These are phyloP conservation scores for Penicillium herquei DNA, from an alignment of 495 filamentous ascomycete species.

Conservation along the genomic window DNA sequence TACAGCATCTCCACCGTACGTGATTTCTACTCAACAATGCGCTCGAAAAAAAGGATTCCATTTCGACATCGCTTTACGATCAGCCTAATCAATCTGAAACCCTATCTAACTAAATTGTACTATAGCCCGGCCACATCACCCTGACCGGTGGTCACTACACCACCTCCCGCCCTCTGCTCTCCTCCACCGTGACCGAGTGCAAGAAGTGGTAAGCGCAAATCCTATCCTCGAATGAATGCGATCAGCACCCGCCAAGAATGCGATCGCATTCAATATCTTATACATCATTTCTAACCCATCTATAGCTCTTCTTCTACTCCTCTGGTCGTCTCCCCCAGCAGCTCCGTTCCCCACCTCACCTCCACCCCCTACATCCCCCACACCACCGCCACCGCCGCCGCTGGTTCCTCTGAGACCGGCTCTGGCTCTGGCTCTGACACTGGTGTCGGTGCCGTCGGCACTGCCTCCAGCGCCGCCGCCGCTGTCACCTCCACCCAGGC, in stretches of 20 bases:
- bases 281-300: constrained; percentile 11
- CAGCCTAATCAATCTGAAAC: constrained; percentile 2
- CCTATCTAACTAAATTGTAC: constrained; percentile 8
- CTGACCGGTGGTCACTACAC: constrained; percentile 61
- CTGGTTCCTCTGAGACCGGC: too few species aligned
- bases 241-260: not conserved
- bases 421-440: not conserved
- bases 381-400: constrained; percentile 32
- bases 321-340: constrained; percentile 10
- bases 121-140: constrained; percentile 71
- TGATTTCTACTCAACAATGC: constrained; percentile 21
- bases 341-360: constrained; percentile 24
- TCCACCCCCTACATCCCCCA: constrained; percentile 50
- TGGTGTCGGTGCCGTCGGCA: constrained; percentile 13
- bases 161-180: constrained; percentile 66
- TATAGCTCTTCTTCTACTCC: constrained; percentile 26
- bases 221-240: constrained; percentile 7
- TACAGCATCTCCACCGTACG: constrained; percentile 75
- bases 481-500: constrained; percentile 50
- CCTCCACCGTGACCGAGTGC: constrained; percentile 63
- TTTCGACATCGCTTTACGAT: not conserved
- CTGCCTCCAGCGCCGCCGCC: constrained; percentile 32
- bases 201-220: constrained; percentile 54
- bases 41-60: not conserved
- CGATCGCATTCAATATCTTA: not conserved